Conservation (phyloP, 2,329 filamentous ascomycete species). For the Cordyceps cateniannulata region DNA sequence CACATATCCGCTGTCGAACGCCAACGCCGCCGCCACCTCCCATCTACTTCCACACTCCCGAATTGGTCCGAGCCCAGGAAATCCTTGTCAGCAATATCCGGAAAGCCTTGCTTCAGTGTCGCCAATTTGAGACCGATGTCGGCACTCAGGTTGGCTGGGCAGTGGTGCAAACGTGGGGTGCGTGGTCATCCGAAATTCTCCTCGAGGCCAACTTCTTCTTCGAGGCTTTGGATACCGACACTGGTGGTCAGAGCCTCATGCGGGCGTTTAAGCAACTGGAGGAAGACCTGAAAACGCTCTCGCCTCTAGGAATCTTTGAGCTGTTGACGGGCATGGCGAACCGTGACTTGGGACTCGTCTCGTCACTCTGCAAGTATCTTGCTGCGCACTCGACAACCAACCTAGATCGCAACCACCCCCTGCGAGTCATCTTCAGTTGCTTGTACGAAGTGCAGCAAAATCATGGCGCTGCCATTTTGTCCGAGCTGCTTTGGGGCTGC, state of each 20-base stretch:
- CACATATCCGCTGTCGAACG: constrained; percentile 38
- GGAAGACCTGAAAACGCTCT: constrained; percentile 35
- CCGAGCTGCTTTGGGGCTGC: constrained; percentile 36
- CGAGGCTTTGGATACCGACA: constrained; percentile 32
- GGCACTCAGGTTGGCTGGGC: constrained; percentile 34
- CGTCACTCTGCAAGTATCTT: constrained; percentile 39
- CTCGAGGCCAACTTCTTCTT: constrained; percentile 38
- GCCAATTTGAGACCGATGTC: constrained; percentile 35
- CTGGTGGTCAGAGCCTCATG: constrained; percentile 34
- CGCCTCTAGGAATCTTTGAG: constrained; percentile 37
- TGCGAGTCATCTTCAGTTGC: constrained; percentile 36
- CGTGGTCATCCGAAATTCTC: constrained; percentile 37
- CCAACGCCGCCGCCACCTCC: constrained; percentile 37
- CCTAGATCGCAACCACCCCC: constrained; percentile 35
- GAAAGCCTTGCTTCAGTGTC: constrained; percentile 38
- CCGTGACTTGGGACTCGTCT: constrained; percentile 38
- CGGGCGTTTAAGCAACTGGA: constrained; percentile 37
- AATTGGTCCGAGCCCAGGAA: constrained; percentile 38
- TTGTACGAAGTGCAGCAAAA: constrained; percentile 40
- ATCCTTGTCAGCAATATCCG: constrained; percentile 37
- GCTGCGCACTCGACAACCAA: constrained; percentile 38
- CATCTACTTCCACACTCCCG: constrained; percentile 35
- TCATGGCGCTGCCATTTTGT: constrained; percentile 35
- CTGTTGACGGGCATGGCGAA: constrained; percentile 37
- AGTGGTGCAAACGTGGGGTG: constrained; percentile 37